A percentile compares a stretch with the other conserved stretches of the same genome.
phyloP scores from a whole-genome alignment of 768 basidiomycete genomes.

The Phanerochaete carnosa region DNA sequence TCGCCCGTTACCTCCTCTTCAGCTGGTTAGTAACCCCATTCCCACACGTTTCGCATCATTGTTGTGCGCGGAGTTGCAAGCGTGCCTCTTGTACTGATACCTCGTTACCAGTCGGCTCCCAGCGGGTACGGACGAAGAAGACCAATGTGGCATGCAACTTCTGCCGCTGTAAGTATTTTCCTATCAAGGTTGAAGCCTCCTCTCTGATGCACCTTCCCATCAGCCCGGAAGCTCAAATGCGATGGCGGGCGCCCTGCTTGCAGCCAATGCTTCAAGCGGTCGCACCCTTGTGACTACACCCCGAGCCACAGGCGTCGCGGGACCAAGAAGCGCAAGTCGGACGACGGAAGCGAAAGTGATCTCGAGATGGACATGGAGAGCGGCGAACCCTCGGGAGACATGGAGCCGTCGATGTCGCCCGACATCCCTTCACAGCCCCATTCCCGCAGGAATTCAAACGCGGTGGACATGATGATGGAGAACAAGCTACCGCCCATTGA shows the following conservation, averaged over 20 bases:
- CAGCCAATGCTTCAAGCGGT: slow-evolving; percentile 76
- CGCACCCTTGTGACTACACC: slow-evolving; percentile 78
- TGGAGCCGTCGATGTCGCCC: slow-evolving; percentile 56
- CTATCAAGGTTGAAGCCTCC: background rate
- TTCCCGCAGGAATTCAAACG: slow-evolving; percentile 22
- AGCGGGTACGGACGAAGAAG: slow-evolving; percentile 74
- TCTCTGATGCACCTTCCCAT: slow-evolving; percentile 1
- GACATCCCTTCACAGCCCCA: slow-evolving; percentile 30
- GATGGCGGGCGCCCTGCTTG: slow-evolving; percentile 84
- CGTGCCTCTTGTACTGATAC: slow-evolving; percentile 12
- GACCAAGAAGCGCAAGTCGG: slow-evolving; percentile 52
- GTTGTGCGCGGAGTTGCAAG: background rate
- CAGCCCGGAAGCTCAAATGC: slow-evolving; percentile 86
- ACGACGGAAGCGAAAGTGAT: slow-evolving; percentile 39
- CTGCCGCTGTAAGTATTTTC: slow-evolving; percentile 69
- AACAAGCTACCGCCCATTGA: slow-evolving; percentile 14
- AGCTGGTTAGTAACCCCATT: slow-evolving; percentile 34
- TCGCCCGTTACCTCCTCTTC: slow-evolving; percentile 30
- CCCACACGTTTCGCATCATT: background rate
- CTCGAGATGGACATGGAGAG: slow-evolving; percentile 58
- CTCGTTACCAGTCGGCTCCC: slow-evolving; percentile 40
- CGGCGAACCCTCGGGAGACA: slow-evolving; percentile 46
- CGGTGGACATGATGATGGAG: slow-evolving; percentile 22
- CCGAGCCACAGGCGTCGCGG: slow-evolving; percentile 68
- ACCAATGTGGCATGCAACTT: slow-evolving; percentile 90